Conservation (phyloP, 2,329 filamentous ascomycete genomes). For the Madurella fahalii region DNA sequence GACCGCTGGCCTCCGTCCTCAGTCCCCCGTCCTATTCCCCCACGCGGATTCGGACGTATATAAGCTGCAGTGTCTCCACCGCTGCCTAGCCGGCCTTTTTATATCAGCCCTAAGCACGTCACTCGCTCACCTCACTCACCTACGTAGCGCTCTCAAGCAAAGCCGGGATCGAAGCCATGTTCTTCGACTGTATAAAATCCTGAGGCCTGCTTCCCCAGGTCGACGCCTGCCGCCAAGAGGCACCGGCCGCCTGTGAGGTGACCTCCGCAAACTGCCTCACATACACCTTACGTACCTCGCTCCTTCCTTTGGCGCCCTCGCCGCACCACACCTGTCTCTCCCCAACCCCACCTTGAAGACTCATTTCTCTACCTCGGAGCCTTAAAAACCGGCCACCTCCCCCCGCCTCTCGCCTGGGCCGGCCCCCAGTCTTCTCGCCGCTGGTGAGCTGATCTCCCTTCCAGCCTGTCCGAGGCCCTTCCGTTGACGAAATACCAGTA, state of each 20-base stretch:
- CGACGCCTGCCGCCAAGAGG: conserved; percentile 5
- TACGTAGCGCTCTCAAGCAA: neutral
- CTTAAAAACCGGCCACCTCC: neutral
- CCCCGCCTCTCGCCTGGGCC: neutral
- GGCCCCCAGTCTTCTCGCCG: neutral
- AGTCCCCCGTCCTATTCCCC: neutral
- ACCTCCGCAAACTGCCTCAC: conserved; percentile 7
- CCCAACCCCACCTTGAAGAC: conserved; percentile 1
- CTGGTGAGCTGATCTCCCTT: neutral
- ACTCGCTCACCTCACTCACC: conserved; percentile 1
- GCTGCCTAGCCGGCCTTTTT: conserved; percentile 9
- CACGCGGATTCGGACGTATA: conserved; percentile 1
- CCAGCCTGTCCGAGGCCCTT: neutral
- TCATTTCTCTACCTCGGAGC: neutral
- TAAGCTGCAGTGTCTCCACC: conserved; percentile 1
- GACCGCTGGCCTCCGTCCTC: neutral
- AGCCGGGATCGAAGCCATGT: conserved; percentile 1
- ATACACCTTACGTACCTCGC: conserved; percentile 1
- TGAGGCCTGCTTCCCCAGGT: conserved; percentile 12
- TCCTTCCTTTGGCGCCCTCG: conserved; percentile 1
- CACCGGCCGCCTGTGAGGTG: conserved; percentile 14
- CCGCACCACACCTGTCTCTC: neutral
- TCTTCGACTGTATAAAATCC: conserved; percentile 6
- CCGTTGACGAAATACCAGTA: neutral
- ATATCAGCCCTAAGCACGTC: neutral